Evolutionary conservation across 1,284 basidiomycete genomes (phyloP), one percentile per base, ranked within the genome.

Genomic region (Phylloboletellus chloephorus): DNA sequence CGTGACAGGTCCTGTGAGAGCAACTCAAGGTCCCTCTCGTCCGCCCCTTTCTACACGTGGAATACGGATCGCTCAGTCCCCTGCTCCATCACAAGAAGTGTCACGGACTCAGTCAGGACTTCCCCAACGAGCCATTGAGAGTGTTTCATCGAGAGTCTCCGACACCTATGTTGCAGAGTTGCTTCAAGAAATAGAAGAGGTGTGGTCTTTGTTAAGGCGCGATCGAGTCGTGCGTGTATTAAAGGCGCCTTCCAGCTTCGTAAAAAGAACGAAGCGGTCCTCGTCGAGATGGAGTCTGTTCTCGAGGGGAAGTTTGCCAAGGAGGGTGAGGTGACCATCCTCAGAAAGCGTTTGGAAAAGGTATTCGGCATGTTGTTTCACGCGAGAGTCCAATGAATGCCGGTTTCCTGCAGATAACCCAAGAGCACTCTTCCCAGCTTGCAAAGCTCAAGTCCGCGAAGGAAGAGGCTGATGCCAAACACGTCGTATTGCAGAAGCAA

Each of bases 341-440:
- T 61, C 16, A 45, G 63, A 38, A 65, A 64, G 32, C 57, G 53
- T 12, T 15, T 63, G 21, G 59, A 61, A 48, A 61, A 61, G 56
- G 59, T 64, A 39, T 28, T 12, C 2, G 9, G 3, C 3, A 16
- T 29, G 12, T 20, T n/a, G 2, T 34, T 26, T 31, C 7, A 5
- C 11, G 10, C 10, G 13, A 4, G 11, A 10, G 20, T 29, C 9
- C 11, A 7, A 44, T 26, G 33, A 31, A 31, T 3, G 9, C 17
- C 21, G 10, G 5, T 2, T 32, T 30, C 9, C 5, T 46, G 13
- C 31, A 88, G 84, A 69, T 67, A 26, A 64, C 71, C 19, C 69
- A 77, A 60, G 71, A 75, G 15, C 80, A 88, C 58, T 62, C 71
- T 2, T 65, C 68, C 2, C 78, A 84, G 47, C 47, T 82, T 13